Conservation (phyloP, 1,139 yeast genomes). For the Pichia inconspicua region DNA sequence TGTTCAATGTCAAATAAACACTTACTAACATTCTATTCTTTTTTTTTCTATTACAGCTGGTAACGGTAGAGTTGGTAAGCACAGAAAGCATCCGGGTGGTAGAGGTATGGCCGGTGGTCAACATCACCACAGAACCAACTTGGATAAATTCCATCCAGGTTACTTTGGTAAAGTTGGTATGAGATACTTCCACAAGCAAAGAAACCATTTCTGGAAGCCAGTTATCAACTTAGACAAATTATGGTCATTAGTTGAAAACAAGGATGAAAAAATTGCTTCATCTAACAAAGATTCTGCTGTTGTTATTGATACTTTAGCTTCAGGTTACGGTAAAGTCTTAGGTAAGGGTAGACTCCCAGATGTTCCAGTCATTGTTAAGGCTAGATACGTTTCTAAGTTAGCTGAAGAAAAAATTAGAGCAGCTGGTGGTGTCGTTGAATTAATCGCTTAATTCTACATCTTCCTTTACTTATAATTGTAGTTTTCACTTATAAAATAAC, state of each 20-base stretch:
- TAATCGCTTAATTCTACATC: constrained; percentile 66
- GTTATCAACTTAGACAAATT: constrained; percentile 97
- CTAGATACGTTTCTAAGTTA: constrained; percentile 97
- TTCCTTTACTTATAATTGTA: background rate
- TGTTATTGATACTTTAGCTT: constrained; percentile 98
- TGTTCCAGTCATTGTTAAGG: constrained; percentile 98
- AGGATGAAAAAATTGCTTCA: constrained; percentile 86
- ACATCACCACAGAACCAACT: constrained; percentile 99
- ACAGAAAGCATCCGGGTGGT: constrained; percentile 99
- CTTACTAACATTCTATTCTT: constrained; percentile 12
- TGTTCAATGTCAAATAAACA: background rate
- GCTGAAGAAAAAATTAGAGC: constrained; percentile 99
- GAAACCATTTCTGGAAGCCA: constrained; percentile 96
- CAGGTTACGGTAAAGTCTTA: constrained; percentile 99
- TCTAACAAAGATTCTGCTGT: constrained; percentile 91
- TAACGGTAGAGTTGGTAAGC: constrained; percentile 99
- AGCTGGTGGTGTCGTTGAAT: constrained; percentile 99
- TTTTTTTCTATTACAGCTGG: constrained; percentile 54
- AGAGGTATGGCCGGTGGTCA: constrained; percentile 99
- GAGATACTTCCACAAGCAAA: constrained; percentile 99
- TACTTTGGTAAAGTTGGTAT: constrained; percentile 99
- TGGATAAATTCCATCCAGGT: constrained; percentile 99
- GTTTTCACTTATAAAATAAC: background rate
- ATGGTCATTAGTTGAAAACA: constrained; percentile 96
- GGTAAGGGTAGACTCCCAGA: constrained; percentile 98